Evolutionary conservation across 495 filamentous ascomycete species (phyloP), one percentile per base, ranked within the genome.

Genomic region (Staphylotrichum tortipilum): DNA sequence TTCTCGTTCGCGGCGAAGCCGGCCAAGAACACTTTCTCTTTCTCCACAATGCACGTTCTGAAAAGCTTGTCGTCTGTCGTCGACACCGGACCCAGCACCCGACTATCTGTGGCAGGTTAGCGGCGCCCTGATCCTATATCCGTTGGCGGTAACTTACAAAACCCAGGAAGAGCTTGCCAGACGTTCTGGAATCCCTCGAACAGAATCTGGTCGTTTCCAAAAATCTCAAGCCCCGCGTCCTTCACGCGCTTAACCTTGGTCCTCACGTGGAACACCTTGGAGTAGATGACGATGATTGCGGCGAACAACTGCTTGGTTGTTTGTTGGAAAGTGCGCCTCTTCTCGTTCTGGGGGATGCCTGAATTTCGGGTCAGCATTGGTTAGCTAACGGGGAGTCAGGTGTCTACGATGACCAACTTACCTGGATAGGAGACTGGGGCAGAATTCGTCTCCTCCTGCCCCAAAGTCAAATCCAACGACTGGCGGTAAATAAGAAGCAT

Each of bases 401-500:
- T 0, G n/a, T 22, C 28, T 18, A 19, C 1, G 22, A 18, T 1
- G 11, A 8, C 30, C 19, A 3, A 47, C 57, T 52, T 18, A 60
- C 57, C 53, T 33, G 15, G 47, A 11, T 33, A n/a, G 2, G 26
- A 21, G 14, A 55, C n/a, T 7, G 56, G 53, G 0, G 44, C 52
- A 38, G 52, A 28, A 21, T 59, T 37, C 28, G 41, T 36, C 37
- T 44, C 44, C 24, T 53, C 29, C 11, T 54, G 52, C 15, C 39
- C 9, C 39, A 30, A n/a, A 29, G 51, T 33, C 29, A 24, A 49
- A 9, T 18, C 24, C 23, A 59, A 22, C 5, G 59, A 54, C 15
- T 57, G 49, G 26, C 59, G 61, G 24, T 61, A 64, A 14, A 61
- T 43, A 21, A 59, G 34, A 1, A 62, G 53, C 29, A 64, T 49